Percentiles rank a stretch among this genome's conserved stretches.
Conservation (phyloP, 768 basidiomycete genomes). For the Myochromella boudieri region DNA sequence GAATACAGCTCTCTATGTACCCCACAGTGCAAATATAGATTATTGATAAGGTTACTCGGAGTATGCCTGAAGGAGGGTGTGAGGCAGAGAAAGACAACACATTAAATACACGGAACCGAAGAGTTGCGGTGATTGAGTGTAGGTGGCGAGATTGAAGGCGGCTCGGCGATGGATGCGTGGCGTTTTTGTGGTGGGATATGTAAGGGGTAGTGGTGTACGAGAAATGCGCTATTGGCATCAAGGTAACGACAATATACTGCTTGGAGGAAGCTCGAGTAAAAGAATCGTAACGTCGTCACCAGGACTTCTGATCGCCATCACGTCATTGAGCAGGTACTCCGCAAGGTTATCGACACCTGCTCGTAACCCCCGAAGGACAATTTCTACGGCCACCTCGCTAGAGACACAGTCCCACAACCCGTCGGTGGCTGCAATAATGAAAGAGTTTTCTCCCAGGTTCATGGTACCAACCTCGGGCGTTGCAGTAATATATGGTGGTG, state of each 20-base stretch:
- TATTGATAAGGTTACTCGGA: too few relatives aligned
- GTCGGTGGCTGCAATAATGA: conserved; percentile 54
- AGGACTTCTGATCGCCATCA: conserved; percentile 22
- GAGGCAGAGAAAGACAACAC: too few relatives aligned
- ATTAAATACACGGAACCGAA: too few relatives aligned
- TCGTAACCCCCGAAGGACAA: conserved; percentile 29
- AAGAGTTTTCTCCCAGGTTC: conserved; percentile 34
- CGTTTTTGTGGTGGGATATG: background rate
- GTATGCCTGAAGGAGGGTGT: too few relatives aligned
- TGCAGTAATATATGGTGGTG: conserved; percentile 59
- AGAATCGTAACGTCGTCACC: conserved; percentile 38
- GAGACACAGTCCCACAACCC: conserved; percentile 57
- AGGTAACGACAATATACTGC: background rate
- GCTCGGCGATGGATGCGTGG: background rate
- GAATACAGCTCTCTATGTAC: too few relatives aligned
- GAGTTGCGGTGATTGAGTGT: too few relatives aligned
- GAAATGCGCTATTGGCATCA: background rate
- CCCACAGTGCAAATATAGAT: too few relatives aligned
- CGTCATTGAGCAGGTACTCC: conserved; percentile 24
- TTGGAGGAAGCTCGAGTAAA: conserved; percentile 19
- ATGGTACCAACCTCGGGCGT: conserved; percentile 44
- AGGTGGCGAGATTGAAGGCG: too few relatives aligned
- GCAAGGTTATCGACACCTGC: conserved; percentile 26
- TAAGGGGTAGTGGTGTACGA: background rate
- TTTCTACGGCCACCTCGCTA: conserved; percentile 44